A percentile compares a stretch with the other conserved stretches of the same genome.
Conservation (phyloP, 768 basidiomycete species). For the Bullera alba region DNA sequence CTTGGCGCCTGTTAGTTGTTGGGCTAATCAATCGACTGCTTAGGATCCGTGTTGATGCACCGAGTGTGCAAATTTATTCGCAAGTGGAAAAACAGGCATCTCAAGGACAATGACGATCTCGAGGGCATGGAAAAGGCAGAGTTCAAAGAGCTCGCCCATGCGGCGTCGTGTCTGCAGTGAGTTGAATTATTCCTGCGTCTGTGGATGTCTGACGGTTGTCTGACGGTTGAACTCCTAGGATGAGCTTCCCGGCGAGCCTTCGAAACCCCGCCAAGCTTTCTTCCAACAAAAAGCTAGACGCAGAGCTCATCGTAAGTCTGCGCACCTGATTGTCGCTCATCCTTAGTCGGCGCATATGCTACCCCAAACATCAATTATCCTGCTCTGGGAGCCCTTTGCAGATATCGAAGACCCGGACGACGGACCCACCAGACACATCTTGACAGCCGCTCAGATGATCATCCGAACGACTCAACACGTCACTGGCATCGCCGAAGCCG, state of each 20-base stretch:
- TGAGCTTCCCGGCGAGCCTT: slow-evolving; percentile 35
- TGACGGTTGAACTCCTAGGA: slow-evolving; percentile 11
- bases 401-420: slow-evolving; percentile 30
- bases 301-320: slow-evolving; percentile 33
- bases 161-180: slow-evolving; percentile 37
- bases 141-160: slow-evolving; percentile 36
- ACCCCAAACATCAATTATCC: slow-evolving; percentile 32
- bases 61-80: slow-evolving; percentile 27
- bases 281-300: slow-evolving; percentile 21
- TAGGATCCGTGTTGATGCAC: slow-evolving; percentile 23
- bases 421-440: slow-evolving; percentile 18
- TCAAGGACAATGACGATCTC: slow-evolving; percentile 34
- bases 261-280: slow-evolving; percentile 21
- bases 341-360: slow-evolving; percentile 35
- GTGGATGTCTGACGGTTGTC: not conserved
- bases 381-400: slow-evolving; percentile 37
- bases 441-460: slow-evolving; percentile 26
- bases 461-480: slow-evolving; percentile 31
- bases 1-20: slow-evolving; percentile 10
- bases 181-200: not conserved
- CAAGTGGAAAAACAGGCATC: slow-evolving; percentile 38
- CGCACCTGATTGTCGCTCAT: not conserved
- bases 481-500: slow-evolving; percentile 9
- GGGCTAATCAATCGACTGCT: not conserved
- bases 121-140: slow-evolving; percentile 35